These are phyloP conservation scores for Candolleomyces eurysporus DNA, from an alignment of 768 basidiomycete genomes.

Conservation along the genomic window DNA sequence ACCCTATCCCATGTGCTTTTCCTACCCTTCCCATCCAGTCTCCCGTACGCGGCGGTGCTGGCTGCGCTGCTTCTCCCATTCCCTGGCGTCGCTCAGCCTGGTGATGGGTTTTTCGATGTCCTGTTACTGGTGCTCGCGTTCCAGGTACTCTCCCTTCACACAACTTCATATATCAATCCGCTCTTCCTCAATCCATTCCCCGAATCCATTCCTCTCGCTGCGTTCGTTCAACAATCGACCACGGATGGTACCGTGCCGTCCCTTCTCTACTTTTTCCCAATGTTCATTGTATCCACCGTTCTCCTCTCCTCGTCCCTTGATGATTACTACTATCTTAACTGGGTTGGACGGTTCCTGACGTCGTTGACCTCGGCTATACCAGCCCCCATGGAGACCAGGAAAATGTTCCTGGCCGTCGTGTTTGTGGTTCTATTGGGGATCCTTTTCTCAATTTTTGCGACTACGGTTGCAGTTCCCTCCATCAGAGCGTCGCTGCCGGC, in stretches of 20 bases:
- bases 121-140: slow-evolving; percentile 40
- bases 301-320: slow-evolving; percentile 48
- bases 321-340: slow-evolving; percentile 20
- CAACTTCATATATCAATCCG: slow-evolving; percentile 42
- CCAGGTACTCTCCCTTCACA: slow-evolving; percentile 28
- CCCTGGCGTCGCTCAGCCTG: slow-evolving; percentile 34
- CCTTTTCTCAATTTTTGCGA: slow-evolving; percentile 32
- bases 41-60: slow-evolving; percentile 35
- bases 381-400: slow-evolving; percentile 49
- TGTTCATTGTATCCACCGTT: slow-evolving; percentile 38
- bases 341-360: neutral
- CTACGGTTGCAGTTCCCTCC: slow-evolving; percentile 22
- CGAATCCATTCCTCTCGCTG: slow-evolving; percentile 41
- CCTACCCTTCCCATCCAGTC: slow-evolving; percentile 25
- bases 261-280: slow-evolving; percentile 47
- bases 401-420: slow-evolving; percentile 39
- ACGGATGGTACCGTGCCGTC: slow-evolving; percentile 36
- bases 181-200: slow-evolving; percentile 35
- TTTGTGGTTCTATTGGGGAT: slow-evolving; percentile 30
- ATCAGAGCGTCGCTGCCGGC: slow-evolving; percentile 1
- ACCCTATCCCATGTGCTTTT: neutral
- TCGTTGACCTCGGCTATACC: slow-evolving; percentile 15
- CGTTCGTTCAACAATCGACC: slow-evolving; percentile 39
- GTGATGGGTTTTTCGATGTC: slow-evolving; percentile 36
- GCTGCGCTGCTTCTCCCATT: slow-evolving; percentile 42